These are phyloP conservation scores for Leccinellum albellum DNA, from an alignment of 768 basidiomycete genomes.

Conservation along the genomic window DNA sequence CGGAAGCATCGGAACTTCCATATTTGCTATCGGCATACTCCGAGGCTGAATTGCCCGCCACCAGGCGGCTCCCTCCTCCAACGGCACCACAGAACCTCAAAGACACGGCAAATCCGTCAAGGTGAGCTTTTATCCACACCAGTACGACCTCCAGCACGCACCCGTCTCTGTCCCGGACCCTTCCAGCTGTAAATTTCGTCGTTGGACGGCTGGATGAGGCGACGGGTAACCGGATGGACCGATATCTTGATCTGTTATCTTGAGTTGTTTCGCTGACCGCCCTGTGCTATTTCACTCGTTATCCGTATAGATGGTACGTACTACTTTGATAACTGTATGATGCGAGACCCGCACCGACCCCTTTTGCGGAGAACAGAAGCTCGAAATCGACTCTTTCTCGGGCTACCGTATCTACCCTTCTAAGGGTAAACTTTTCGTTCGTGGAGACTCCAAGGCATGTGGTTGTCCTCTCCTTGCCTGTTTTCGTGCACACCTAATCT, in stretches of 20 bases:
- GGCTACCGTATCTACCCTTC: constrained; percentile 97
- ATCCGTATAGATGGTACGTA: constrained; percentile 26
- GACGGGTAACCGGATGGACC: constrained; percentile 35
- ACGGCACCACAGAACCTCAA: constrained; percentile 19
- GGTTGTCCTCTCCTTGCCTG: too few relatives aligned
- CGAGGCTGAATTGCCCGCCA: constrained; percentile 27
- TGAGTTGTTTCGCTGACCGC: constrained; percentile 18
- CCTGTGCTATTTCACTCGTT: not conserved
- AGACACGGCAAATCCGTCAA: constrained; percentile 47
- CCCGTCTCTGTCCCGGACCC: not conserved
- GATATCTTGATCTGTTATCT: constrained; percentile 13
- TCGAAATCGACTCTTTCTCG: constrained; percentile 98
- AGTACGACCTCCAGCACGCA: constrained; percentile 8
- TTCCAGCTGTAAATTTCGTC: constrained; percentile 4
- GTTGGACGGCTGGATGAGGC: constrained; percentile 41
- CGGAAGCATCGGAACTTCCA: constrained; percentile 7
- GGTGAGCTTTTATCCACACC: constrained; percentile 47
- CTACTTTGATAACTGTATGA: not conserved
- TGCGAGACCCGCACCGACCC: not conserved
- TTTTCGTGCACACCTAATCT: not conserved
- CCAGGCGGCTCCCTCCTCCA: constrained; percentile 11
- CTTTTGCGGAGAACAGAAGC: constrained; percentile 57
- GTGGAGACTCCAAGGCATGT: constrained; percentile 90
- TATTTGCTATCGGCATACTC: constrained; percentile 20
- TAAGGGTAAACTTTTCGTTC: constrained; percentile 94